Evolutionary conservation across 495 filamentous ascomycete species (phyloP).

Genomic region (Lasiosphaeria hispida): DNA sequence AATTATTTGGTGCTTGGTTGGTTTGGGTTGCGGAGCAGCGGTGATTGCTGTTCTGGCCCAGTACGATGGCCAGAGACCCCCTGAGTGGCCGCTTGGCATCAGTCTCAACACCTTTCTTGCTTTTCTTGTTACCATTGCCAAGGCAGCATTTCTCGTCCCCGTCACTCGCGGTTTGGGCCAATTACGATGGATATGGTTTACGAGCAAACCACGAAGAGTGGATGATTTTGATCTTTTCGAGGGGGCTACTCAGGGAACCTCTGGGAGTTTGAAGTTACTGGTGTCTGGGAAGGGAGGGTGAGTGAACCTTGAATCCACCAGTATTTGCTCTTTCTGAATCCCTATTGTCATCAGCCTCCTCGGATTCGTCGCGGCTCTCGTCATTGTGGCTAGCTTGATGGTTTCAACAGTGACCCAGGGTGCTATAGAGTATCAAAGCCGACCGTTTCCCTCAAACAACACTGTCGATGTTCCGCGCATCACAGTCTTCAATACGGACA

Average conservation of each 20-base stretch:
- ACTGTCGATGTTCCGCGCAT: neutral
- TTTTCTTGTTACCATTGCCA: conserved; percentile 37
- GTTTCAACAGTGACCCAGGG: conserved; percentile 7
- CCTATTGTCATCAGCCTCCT: neutral
- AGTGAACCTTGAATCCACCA: too few species aligned
- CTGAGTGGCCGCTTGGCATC: conserved; percentile 42
- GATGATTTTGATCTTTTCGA: conserved; percentile 40
- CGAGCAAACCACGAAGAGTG: conserved; percentile 28
- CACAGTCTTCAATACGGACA: conserved; percentile 1
- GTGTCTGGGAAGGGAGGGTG: conserved; percentile 17
- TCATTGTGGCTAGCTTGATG: neutral
- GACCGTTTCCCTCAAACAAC: neutral
- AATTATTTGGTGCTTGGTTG: conserved; percentile 6
- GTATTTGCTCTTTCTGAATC: too few species aligned
- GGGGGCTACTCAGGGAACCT: conserved; percentile 36
- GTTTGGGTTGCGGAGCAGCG: conserved; percentile 9
- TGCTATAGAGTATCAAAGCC: neutral
- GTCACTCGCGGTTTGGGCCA: conserved; percentile 36
- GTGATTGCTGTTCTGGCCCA: conserved; percentile 34
- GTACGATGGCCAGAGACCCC: conserved; percentile 35
- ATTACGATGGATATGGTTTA: conserved; percentile 46
- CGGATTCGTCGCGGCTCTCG: neutral
- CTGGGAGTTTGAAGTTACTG: conserved; percentile 34
- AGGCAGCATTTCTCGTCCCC: conserved; percentile 33
- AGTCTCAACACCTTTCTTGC: conserved; percentile 44